Base-by-base conservation (phyloP, 371 early-diverging fungal genomes). In the Phascolomyces articulosus region DNA sequence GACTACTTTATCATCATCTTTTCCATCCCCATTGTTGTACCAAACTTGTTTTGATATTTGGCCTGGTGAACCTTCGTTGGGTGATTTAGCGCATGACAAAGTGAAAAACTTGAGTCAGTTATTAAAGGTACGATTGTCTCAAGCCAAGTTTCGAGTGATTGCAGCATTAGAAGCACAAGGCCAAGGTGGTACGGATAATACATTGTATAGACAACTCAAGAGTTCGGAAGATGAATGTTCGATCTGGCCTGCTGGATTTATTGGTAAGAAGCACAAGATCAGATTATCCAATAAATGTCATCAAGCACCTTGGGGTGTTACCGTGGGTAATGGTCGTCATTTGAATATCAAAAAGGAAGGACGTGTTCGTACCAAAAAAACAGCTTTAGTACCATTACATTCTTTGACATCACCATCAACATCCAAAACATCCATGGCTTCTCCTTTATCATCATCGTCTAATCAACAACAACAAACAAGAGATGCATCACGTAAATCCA, bases 21-120 rank as follows among this genome's bases (percentile, higher is more conserved):
- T 23, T 11, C 20, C 26, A 63, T 53, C 63, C 16, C n/a, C 31
- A 20, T 55, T 72, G n/a, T n/a, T n/a, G 6, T 68, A 63, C 29
- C 63, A 66, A 24, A 72, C 72, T 29, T 72, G 72, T 40, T 48
- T 51, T 54, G 44, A 63, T 29, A 54, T 72, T 41, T 72, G 73
- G 73, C 73, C 68, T 9, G 56, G 55, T 47, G 41, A 57, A 23
- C 61, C 66, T 13, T 53, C 63, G 13, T 31, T 64, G 26, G 62
- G 58, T 51, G 48, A 55, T 40, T 40, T 63, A n/a, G 31, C 55
- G 18, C 57, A 57, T 24, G 63, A 70, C 27, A 62, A 68, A 18
- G 55, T 72, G 40, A 65, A 62, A 56, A 38, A 53, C 16, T 40
- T 72, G 55, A 72, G 62, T 29, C 60, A 68, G 21, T 27, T 72